Evolutionary conservation across 2,329 filamentous ascomycete genomes (phyloP).

Genomic region (Grosmannia huntii): DNA sequence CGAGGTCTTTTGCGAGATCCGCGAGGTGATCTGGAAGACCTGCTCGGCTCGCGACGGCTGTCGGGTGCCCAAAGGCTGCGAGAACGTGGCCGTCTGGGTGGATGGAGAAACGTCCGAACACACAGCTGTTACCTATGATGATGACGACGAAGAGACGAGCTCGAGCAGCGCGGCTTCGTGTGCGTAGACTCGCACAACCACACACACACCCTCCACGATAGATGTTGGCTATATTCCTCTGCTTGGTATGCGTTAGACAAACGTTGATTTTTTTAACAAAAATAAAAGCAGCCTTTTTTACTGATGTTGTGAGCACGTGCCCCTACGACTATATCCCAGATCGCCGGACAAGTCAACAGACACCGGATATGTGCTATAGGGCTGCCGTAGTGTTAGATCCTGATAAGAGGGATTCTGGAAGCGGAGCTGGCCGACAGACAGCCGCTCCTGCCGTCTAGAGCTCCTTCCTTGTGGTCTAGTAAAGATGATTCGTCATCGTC

Average conservation of each 20-base stretch:
- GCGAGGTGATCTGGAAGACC: slow-evolving; percentile 76
- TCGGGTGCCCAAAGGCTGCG: slow-evolving; percentile 52
- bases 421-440: background rate
- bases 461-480: background rate
- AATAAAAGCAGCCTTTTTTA: background rate
- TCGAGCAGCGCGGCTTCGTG: background rate
- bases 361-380: background rate
- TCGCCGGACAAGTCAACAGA: too few species aligned
- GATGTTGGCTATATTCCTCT: background rate
- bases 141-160: background rate
- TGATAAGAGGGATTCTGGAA: background rate
- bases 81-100: slow-evolving; percentile 30
- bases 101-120: background rate
- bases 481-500: too few species aligned
- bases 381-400: background rate
- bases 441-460: background rate
- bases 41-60: slow-evolving; percentile 39
- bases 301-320: background rate
- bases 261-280: background rate
- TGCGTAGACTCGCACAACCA: background rate
- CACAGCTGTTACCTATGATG: background rate
- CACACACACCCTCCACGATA: background rate
- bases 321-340: too few species aligned
- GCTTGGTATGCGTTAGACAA: background rate
- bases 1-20: slow-evolving; percentile 68